These are phyloP conservation scores for Pythium grandisporangium DNA, from an alignment of 352 stramenopile genomes.

Conservation along the genomic window DNA sequence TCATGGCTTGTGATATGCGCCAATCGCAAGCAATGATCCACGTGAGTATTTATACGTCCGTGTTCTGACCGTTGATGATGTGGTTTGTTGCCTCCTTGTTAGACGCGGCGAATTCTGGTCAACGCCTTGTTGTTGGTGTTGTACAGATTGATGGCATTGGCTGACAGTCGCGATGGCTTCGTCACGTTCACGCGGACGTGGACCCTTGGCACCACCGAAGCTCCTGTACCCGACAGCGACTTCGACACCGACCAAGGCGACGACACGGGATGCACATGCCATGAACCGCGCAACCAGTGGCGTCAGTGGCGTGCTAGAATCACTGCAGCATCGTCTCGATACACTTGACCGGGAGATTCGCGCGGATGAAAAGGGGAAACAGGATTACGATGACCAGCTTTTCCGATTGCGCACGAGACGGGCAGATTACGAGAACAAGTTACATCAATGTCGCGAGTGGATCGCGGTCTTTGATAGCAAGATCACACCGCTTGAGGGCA, in stretches of 20 bases:
- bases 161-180: slow-evolving; percentile 2
- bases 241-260: slow-evolving; percentile 28
- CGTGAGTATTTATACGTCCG: too few relatives aligned
- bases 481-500: slow-evolving; percentile 56
- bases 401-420: slow-evolving; percentile 41
- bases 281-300: slow-evolving; percentile 74
- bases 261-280: slow-evolving; percentile 40
- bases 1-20: too few relatives aligned
- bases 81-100: too few relatives aligned
- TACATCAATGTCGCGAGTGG: slow-evolving; percentile 45
- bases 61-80: too few relatives aligned
- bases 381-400: slow-evolving; percentile 72
- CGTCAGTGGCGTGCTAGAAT: slow-evolving; percentile 53
- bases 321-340: slow-evolving; percentile 45
- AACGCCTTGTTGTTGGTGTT: too few relatives aligned
- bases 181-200: slow-evolving; percentile 6
- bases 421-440: slow-evolving; percentile 42
- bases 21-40: too few relatives aligned
- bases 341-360: slow-evolving; percentile 60
- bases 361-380: slow-evolving; percentile 67
- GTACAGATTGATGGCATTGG: too few relatives aligned
- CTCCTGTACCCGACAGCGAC: slow-evolving; percentile 39
- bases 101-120: too few relatives aligned
- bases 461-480: slow-evolving; percentile 63
- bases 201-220: too few relatives aligned